Percentiles rank a stretch among this genome's conserved stretches.
phyloP scores from a whole-genome alignment of 108 stramenopile species.

The Pseudonitzschia pungens region DNA sequence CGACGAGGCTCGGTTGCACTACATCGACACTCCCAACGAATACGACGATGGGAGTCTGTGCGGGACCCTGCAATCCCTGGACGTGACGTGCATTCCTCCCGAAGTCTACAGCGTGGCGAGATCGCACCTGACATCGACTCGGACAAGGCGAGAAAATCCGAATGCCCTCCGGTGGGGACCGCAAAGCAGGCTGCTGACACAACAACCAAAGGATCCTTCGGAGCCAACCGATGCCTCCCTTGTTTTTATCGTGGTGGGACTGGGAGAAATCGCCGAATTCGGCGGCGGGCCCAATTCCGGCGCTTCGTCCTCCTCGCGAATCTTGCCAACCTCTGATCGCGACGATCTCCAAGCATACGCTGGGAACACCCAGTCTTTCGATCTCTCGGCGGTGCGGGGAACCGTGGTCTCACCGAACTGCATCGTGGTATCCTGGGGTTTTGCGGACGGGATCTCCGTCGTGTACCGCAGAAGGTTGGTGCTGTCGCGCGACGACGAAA shows the following conservation, averaged over 20 bases:
- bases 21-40: conserved; percentile 22
- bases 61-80: conserved; percentile 39
- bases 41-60: conserved; percentile 27
- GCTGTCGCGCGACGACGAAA: conserved; percentile 8
- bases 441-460: conserved; percentile 59
- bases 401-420: conserved; percentile 60
- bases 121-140: conserved; percentile 43
- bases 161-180: conserved; percentile 34
- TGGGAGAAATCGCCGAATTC: conserved; percentile 50
- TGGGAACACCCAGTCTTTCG: conserved; percentile 17
- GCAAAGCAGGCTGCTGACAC: background rate
- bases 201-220: background rate
- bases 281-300: background rate
- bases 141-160: conserved; percentile 24
- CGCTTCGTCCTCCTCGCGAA: background rate
- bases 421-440: conserved; percentile 78
- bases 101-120: conserved; percentile 53
- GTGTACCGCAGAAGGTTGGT: conserved; percentile 55
- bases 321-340: conserved; percentile 40
- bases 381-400: conserved; percentile 55
- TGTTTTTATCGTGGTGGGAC: conserved; percentile 27
- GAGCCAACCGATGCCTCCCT: background rate
- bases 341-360: conserved; percentile 30
- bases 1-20: conserved; percentile 15
- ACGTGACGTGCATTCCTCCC: conserved; percentile 47